Percentiles rank a stretch among this genome's conserved stretches.
Evolutionary conservation across 345 rosid genomes (phyloP).

Genomic region (Reutealis trisperma): DNA sequence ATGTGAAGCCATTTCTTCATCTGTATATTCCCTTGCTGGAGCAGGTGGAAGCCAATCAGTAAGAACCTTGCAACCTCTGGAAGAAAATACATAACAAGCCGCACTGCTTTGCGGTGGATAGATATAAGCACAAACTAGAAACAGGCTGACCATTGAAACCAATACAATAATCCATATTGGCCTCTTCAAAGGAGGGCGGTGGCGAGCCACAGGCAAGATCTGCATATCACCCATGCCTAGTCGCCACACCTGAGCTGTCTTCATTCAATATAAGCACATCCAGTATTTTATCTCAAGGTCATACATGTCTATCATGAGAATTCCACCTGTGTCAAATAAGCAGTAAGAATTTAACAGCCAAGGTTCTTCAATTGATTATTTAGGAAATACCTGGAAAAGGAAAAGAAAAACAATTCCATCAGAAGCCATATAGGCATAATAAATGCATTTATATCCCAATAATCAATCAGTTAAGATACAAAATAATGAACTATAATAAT

Average conservation of each 20-base stretch:
- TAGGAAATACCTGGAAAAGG: neutral
- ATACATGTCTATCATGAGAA: constrained; percentile 1
- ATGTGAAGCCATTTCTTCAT: constrained; percentile 77
- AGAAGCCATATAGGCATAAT: neutral
- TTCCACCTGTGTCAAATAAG: constrained; percentile 13
- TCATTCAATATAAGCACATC: constrained; percentile 45
- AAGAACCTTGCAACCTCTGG: constrained; percentile 80
- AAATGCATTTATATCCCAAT: neutral
- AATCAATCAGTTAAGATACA: neutral
- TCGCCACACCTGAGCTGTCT: constrained; percentile 70
- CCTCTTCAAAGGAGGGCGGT: constrained; percentile 67
- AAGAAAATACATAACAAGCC: constrained; percentile 80
- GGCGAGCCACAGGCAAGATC: constrained; percentile 64
- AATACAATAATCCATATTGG: constrained; percentile 80
- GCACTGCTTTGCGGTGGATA: constrained; percentile 75
- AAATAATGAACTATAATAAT: too few species aligned
- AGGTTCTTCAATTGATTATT: neutral
- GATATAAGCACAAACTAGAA: constrained; percentile 65
- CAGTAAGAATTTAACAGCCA: constrained; percentile 2
- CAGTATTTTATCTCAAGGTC: constrained; percentile 3
- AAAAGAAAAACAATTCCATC: neutral
- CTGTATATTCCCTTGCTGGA: constrained; percentile 72
- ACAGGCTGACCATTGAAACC: constrained; percentile 70
- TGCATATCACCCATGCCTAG: constrained; percentile 66
- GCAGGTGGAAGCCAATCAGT: constrained; percentile 90